Conservation (phyloP, 805 yeast species). For the Cyberlindnera japonica region DNA sequence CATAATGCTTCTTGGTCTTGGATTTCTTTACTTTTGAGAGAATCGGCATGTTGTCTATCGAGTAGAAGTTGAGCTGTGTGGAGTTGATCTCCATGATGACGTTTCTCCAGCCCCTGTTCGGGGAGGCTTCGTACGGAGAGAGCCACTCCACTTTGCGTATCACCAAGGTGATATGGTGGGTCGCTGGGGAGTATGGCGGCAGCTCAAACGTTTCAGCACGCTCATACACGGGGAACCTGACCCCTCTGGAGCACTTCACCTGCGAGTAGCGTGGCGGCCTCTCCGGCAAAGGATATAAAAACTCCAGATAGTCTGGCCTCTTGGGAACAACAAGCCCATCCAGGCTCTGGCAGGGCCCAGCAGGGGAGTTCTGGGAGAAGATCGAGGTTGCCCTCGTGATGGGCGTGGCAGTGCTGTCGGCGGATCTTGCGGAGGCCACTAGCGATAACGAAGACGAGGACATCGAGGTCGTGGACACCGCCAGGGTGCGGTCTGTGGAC, state of each 20-base stretch:
- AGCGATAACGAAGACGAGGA: conserved; percentile 4
- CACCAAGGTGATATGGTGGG: conserved; percentile 53
- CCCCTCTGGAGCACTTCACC: conserved; percentile 8
- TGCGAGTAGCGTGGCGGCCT: conserved; percentile 16
- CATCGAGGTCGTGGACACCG: neutral
- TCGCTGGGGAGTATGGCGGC: conserved; percentile 67
- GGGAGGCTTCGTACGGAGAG: conserved; percentile 71
- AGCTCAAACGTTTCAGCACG: conserved; percentile 30
- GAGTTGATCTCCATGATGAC: conserved; percentile 74
- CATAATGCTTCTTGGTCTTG: conserved; percentile 26
- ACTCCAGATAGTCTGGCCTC: conserved; percentile 16
- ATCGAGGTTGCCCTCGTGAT: neutral
- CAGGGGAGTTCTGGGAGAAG: neutral
- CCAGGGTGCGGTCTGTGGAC: neutral
- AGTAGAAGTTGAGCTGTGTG: conserved; percentile 75
- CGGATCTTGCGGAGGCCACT: conserved; percentile 12
- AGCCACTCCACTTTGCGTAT: conserved; percentile 70
- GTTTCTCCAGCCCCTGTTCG: conserved; percentile 66
- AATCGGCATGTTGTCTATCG: conserved; percentile 33
- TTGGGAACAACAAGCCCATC: neutral
- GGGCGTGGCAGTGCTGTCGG: conserved; percentile 1
- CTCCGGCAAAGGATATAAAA: conserved; percentile 16
- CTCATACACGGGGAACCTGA: conserved; percentile 36
- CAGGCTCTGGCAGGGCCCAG: neutral
- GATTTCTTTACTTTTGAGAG: conserved; percentile 29